Base-by-base conservation (phyloP, 225 moss, liverwort and hornwort species). In the Ulota crispa region DNA sequence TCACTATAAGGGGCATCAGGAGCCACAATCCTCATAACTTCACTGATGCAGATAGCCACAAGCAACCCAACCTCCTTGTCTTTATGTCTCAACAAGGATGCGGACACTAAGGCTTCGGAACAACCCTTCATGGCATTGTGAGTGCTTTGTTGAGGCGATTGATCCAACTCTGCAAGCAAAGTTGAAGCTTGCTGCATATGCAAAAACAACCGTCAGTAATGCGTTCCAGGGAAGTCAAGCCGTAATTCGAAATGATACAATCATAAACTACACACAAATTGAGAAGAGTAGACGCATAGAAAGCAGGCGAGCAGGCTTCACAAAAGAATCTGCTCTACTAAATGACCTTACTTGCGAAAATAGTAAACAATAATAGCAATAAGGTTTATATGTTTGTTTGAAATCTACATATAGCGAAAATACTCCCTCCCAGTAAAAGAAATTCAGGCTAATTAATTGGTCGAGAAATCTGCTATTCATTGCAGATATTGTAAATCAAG, bases 21-120 rank as follows among this genome's bases (percentile, higher is more conserved):
- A 75, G 94, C 96, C 64, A 96, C 90, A 73, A 96, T 93, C 80
- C 96, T 93, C 96, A 96, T 96, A 21, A 96, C 87, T 82, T 96
- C 96, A 81, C 96, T 96, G 55, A 96, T 88, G 86, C 96, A 94
- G 39, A 93, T 89, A 64, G 96, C 96, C 69, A 96, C 94, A 50
- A 96, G 86, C 75, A 94, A 88, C 56, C 88, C 90, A 26, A 96
- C 94, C 81, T 96, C 96, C 80, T 94, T 96, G 78, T 94, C 94
- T 83, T 94, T 96, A 73, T 96, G 96, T 84, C 91, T 93, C 85
- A 96, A 83, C 70, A 96, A 89, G 15, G 78, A 68, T 9, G 89
- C 65, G 37, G 88, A 80, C 72, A 94, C 96, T 87, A 96, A 70
- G 63, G 94, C 93, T 32, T 94, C 91, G 9, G 92, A 92, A 73